phyloP scores from a whole-genome alignment of 75 land plant genomes.

The Cupressus sempervirens region DNA sequence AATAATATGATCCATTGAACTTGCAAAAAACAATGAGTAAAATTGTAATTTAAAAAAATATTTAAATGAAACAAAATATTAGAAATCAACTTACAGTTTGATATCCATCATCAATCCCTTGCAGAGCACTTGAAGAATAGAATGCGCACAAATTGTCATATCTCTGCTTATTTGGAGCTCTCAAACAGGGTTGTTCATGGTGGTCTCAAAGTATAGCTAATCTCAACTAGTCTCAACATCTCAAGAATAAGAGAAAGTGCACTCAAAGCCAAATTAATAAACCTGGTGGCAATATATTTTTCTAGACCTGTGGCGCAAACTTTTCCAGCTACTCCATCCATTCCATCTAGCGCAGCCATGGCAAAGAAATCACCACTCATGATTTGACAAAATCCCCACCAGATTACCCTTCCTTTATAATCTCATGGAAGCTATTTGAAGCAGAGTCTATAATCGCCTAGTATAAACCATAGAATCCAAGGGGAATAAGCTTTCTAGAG shows the following conservation, averaged over 20 bases:
- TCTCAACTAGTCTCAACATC: slow-evolving; percentile 30
- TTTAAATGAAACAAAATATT: too few species aligned
- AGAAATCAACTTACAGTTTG: too few species aligned
- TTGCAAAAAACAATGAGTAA: too few species aligned
- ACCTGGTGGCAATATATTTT: slow-evolving; percentile 20
- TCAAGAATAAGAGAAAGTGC: slow-evolving; percentile 11
- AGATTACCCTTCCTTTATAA: slow-evolving; percentile 6
- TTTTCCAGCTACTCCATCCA: slow-evolving; percentile 21
- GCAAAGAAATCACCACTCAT: not conserved
- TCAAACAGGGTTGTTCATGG: slow-evolving; percentile 23
- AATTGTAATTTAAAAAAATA: too few species aligned
- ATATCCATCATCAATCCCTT: too few species aligned
- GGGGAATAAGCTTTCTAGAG: not conserved
- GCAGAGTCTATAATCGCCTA: not conserved
- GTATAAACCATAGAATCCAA: not conserved
- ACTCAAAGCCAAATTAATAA: slow-evolving; percentile 6
- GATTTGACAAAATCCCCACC: not conserved
- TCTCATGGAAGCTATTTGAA: slow-evolving; percentile 9
- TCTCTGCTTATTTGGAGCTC: slow-evolving; percentile 36
- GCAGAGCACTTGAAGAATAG: too few species aligned
- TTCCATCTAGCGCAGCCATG: not conserved
- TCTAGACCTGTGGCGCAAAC: slow-evolving; percentile 30
- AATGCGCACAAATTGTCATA: too few species aligned
- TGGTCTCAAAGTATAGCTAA: slow-evolving; percentile 32
- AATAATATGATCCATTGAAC: too few species aligned